These are phyloP conservation scores for Fraxinus sp. DNA, from an alignment of 305 asterid genomes.

Conservation along the genomic window DNA sequence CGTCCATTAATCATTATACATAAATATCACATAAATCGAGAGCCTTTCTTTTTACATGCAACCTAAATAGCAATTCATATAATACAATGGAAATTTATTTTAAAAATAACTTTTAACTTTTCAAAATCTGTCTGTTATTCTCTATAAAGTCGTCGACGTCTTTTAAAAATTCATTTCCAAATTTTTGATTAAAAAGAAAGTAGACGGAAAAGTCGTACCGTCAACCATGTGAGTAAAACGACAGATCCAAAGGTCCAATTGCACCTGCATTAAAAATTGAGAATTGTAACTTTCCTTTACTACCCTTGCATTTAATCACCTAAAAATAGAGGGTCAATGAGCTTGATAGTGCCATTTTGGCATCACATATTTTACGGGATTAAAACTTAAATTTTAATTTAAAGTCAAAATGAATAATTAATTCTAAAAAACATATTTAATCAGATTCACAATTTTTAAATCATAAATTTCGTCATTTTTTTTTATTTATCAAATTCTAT, in stretches of 20 bases:
- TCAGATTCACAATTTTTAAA: too few species aligned
- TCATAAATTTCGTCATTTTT: too few species aligned
- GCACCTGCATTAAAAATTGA: neutral
- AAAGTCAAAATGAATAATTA: too few species aligned
- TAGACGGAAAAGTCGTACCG: neutral
- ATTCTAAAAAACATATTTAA: too few species aligned
- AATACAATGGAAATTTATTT: too few species aligned
- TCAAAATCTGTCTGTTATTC: neutral
- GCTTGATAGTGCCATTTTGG: neutral
- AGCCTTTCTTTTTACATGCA: neutral
- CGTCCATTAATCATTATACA: neutral
- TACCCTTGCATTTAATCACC: neutral
- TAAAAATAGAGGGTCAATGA: neutral
- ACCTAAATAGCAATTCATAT: too few species aligned
- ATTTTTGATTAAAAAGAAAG: too few species aligned
- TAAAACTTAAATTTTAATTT: too few species aligned
- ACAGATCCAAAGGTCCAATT: neutral
- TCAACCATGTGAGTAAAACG: neutral
- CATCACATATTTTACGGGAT: neutral
- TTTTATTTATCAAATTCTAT: too few species aligned
- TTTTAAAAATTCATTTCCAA: neutral
- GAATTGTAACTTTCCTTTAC: neutral
- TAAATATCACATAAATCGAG: too few species aligned
- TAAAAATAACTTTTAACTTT: neutral
- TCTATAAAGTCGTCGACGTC: neutral